phyloP scores from a whole-genome alignment of 1,284 basidiomycete species.

The Cryptococcus sp. region DNA sequence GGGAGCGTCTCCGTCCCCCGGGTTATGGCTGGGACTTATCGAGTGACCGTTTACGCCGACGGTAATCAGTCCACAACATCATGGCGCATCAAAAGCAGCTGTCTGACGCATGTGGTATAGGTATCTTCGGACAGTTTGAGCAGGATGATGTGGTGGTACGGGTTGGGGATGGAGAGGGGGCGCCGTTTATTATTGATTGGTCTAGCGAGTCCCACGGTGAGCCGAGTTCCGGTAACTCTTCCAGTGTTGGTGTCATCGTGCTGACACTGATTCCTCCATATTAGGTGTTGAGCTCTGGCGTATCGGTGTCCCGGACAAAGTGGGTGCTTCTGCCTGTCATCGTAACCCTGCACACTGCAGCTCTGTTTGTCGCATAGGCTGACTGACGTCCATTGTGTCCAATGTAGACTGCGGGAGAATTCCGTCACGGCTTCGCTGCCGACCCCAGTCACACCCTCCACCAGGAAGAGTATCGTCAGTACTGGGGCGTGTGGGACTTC shows the following conservation, averaged over 20 bases:
- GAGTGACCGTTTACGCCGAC: constrained; percentile 40
- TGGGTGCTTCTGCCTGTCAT: background rate
- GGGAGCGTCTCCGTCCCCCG: constrained; percentile 28
- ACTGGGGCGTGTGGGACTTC: constrained; percentile 29
- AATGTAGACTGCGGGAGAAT: constrained; percentile 6
- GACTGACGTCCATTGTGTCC: background rate
- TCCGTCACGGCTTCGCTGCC: constrained; percentile 19
- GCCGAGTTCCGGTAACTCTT: background rate
- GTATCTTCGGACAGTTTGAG: constrained; percentile 34
- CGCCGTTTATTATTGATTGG: constrained; percentile 19
- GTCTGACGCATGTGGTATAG: background rate
- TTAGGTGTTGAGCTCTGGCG: constrained; percentile 38
- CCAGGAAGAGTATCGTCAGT: constrained; percentile 23
- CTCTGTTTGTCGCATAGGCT: background rate
- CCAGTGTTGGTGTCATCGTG: background rate
- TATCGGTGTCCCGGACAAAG: constrained; percentile 32
- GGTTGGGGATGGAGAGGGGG: constrained; percentile 15
- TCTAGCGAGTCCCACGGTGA: constrained; percentile 16
- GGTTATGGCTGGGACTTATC: constrained; percentile 36
- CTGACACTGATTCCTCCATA: background rate
- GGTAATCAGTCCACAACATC: no score
- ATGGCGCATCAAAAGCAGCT: no score
- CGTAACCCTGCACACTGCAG: no score
- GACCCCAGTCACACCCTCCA: constrained; percentile 21
- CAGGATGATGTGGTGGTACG: constrained; percentile 28